Evolutionary conservation across 768 basidiomycete genomes (phyloP).

Genomic region (Paxillus ammoniavirescens): DNA sequence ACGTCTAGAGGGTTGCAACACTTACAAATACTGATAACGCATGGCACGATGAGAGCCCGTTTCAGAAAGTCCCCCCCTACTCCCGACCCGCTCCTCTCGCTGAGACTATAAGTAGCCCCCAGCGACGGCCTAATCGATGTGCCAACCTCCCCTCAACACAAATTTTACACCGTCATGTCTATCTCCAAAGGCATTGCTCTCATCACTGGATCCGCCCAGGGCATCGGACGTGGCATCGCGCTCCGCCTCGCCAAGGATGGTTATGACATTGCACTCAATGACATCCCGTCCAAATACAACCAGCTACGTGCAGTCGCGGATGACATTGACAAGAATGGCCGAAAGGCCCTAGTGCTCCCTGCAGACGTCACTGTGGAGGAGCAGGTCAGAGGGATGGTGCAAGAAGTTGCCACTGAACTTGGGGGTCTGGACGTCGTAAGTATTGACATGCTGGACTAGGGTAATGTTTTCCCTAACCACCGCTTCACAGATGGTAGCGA

Average conservation of each 20-base stretch:
- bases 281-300: constrained; percentile 18
- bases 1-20: no score
- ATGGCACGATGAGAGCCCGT: no score
- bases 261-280: constrained; percentile 30
- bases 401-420: constrained; percentile 10
- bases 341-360: constrained; percentile 12
- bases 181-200: constrained; percentile 29
- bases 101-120: no score
- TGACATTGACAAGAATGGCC: constrained; percentile 20
- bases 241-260: constrained; percentile 21
- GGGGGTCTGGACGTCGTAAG: constrained; percentile 8
- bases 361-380: constrained; percentile 23
- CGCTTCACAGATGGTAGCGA: constrained; percentile 18
- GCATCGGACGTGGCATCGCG: constrained; percentile 23
- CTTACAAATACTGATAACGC: no score
- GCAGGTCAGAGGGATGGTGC: constrained; percentile 22
- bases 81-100: no score
- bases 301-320: constrained; percentile 10
- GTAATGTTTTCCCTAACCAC: not conserved
- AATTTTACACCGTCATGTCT: not conserved
- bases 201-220: constrained; percentile 30
- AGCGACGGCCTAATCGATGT: no score
- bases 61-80: no score
- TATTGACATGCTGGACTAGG: not conserved
- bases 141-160: not conserved